Percentiles rank a stretch among this genome's conserved stretches.
Evolutionary conservation across 495 filamentous ascomycete genomes (phyloP).

Genomic region (Margaritispora aquatica): DNA sequence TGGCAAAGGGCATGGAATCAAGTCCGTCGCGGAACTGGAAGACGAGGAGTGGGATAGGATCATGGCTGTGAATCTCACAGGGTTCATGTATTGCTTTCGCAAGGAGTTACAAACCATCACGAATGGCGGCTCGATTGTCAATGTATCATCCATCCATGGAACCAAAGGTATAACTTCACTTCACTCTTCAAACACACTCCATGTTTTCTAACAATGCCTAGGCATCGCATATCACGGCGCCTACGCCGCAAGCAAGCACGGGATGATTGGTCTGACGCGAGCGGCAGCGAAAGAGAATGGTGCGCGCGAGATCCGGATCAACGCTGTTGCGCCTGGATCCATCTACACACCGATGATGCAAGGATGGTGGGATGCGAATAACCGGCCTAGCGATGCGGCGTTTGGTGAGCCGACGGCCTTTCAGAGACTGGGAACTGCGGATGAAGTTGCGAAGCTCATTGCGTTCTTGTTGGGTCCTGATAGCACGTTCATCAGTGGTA

Average conservation of each 20-base stretch:
- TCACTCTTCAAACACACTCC: too few species aligned
- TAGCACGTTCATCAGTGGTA: neutral
- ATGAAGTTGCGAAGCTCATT: slow-evolving; percentile 4
- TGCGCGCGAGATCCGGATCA: neutral
- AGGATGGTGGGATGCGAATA: too few species aligned
- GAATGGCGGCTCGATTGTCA: neutral
- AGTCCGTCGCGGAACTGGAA: neutral
- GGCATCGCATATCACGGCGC: neutral
- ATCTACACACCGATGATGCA: slow-evolving; percentile 5
- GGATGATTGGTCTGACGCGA: neutral
- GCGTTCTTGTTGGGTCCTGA: slow-evolving; percentile 1
- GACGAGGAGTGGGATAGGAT: neutral
- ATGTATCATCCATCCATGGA: neutral
- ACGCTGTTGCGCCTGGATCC: neutral
- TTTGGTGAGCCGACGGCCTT: too few species aligned
- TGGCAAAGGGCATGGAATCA: neutral
- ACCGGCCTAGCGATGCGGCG: too few species aligned
- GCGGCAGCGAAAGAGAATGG: neutral
- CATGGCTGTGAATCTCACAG: neutral
- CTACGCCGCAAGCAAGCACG: neutral
- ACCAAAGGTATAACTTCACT: too few species aligned
- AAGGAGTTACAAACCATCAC: neutral
- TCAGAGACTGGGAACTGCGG: too few species aligned
- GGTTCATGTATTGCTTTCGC: neutral
- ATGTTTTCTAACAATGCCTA: too few species aligned